phyloP scores from a whole-genome alignment of 108 stramenopile genomes.

The Cafeteria roenbergensis region DNA sequence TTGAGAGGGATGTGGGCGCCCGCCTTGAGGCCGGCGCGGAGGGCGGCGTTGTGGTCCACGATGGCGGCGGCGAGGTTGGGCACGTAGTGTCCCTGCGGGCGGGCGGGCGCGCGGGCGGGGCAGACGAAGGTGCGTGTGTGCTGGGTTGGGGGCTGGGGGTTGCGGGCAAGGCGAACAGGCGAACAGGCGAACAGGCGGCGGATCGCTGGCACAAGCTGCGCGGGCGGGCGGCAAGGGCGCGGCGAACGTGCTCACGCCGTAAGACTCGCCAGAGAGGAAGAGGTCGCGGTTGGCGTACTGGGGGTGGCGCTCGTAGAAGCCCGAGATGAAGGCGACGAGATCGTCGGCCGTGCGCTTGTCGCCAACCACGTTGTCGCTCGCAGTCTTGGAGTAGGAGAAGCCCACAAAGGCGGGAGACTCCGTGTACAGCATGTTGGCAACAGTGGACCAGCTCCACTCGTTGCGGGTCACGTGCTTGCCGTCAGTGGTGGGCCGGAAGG shows the following conservation, averaged over 20 bases:
- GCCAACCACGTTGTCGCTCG: neutral
- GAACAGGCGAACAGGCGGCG: no score
- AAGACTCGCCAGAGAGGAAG: conserved; percentile 8
- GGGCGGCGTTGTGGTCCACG: neutral
- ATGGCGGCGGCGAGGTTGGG: conserved; percentile 30
- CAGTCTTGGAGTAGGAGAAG: conserved; percentile 38
- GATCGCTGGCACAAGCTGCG: no score
- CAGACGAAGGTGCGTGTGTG: no score
- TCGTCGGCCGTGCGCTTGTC: conserved; percentile 27
- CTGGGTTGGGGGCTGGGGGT: no score
- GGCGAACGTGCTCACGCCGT: no score
- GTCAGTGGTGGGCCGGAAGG: conserved; percentile 17
- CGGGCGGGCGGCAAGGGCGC: no score
- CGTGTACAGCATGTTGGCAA: conserved; percentile 47
- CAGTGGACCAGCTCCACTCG: conserved; percentile 31
- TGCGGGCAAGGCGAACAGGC: no score
- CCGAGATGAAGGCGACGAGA: neutral
- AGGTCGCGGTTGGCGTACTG: conserved; percentile 8
- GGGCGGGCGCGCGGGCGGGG: no score
- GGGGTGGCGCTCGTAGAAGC: conserved; percentile 12
- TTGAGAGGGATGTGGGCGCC: conserved; percentile 32
- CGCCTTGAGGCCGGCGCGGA: conserved; percentile 12
- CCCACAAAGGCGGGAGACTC: conserved; percentile 53
- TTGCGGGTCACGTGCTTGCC: conserved; percentile 3
- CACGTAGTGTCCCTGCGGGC: conserved; percentile 45